Conservation (phyloP, 352 stramenopile species). For the Globisporangium spinosum region DNA sequence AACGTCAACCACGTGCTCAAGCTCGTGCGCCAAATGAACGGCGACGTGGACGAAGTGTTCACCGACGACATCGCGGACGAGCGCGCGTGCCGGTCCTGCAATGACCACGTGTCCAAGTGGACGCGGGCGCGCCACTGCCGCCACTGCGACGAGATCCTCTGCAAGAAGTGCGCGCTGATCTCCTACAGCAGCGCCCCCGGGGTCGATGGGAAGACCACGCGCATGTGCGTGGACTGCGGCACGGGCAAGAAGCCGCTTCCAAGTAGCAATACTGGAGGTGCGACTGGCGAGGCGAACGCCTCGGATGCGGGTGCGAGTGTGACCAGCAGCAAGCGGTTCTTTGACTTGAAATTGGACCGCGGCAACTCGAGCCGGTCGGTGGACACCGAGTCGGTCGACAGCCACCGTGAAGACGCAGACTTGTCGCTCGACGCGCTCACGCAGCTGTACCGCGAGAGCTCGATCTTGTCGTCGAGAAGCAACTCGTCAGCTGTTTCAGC, state of each 20-base stretch:
- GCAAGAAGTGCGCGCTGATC: conserved; percentile 56
- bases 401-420: conserved; percentile 20
- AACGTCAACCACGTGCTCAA: conserved; percentile 65
- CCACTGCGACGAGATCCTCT: conserved; percentile 59
- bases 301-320: neutral
- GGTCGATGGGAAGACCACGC: conserved; percentile 43
- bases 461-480: neutral
- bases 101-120: conserved; percentile 60
- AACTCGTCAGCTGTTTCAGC: neutral
- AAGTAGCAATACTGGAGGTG: neutral
- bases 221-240: conserved; percentile 52
- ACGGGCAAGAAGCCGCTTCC: conserved; percentile 15
- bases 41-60: conserved; percentile 14
- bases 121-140: conserved; percentile 54
- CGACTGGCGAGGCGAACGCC: neutral
- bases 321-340: neutral
- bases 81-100: conserved; percentile 49
- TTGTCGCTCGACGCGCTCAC: conserved; percentile 14
- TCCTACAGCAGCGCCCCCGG: conserved; percentile 35
- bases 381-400: conserved; percentile 34
- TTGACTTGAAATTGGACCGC: neutral
- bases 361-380: conserved; percentile 24
- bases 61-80: conserved; percentile 17
- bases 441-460: conserved; percentile 13
- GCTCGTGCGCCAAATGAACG: conserved; percentile 42